Evolutionary conservation across 2,329 filamentous ascomycete genomes (phyloP), one percentile per base, ranked within the genome.

Genomic region (Phialemoniopsis sp.): DNA sequence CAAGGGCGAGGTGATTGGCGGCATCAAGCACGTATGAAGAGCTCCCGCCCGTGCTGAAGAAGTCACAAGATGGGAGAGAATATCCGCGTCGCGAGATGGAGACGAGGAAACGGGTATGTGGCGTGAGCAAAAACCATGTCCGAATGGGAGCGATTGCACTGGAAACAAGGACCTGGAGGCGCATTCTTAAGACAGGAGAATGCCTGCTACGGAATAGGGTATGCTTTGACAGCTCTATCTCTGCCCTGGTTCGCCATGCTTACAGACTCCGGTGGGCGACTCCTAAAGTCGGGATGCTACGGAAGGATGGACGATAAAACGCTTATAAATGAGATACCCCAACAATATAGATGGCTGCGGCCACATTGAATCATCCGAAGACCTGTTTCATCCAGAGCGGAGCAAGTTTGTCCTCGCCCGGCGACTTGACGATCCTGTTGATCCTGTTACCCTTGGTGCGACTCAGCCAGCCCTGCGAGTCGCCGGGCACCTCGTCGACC

Each of bases 1-100:
- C 30, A 85, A 86, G 58, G 91, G 91, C 5, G 80, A 83, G 43
- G 80, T 85, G 21, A 85, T 97, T 53, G 88, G 88, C 42, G 82
- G 81, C 38, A 90, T 89, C 54, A 96, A 93, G 64, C 89, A 96
- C 57, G 52, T 64, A 48, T 80, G 62, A 54, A 32, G 8, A 26
- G 21, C 21, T n/a, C n/a, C n/a, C n/a, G n/a, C n/a, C n/a, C n/a
- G n/a, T n/a, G n/a, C n/a, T n/a, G n/a, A n/a, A n/a, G n/a, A n/a
- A n/a, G n/a, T n/a, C n/a, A n/a, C n/a, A n/a, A n/a, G n/a, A 26
- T 26, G 21, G 10, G 6, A 26, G 21, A 26, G 6, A 26, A 26
- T 26, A 10, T 6, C 21, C 21, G 21, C 21, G 21, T 6, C 21
- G 21, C 6, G 10, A 26, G 21, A 10, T 6, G 6, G 6, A 26